Evolutionary conservation across 2,329 filamentous ascomycete genomes (phyloP).

Genomic region (Basipetospora sp.): DNA sequence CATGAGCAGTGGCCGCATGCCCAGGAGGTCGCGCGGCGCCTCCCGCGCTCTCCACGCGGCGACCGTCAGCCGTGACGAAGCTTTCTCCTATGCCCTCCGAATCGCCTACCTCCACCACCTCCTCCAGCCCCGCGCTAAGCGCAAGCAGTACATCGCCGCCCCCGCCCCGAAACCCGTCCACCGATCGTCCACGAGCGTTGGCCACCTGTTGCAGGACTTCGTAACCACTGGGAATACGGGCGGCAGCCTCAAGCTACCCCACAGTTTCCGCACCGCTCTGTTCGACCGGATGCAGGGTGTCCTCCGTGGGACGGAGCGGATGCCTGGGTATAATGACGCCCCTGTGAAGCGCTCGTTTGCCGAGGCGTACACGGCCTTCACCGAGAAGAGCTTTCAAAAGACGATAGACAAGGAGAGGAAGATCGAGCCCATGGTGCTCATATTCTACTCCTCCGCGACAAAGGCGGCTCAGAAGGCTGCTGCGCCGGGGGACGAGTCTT

Average conservation of each 20-base stretch:
- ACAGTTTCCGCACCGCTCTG: slow-evolving; percentile 35
- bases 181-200: slow-evolving; percentile 55
- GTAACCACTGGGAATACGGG: slow-evolving; percentile 29
- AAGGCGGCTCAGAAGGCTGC: slow-evolving; percentile 64
- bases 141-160: slow-evolving; percentile 68
- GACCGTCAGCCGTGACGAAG: slow-evolving; percentile 51
- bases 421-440: slow-evolving; percentile 81
- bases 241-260: slow-evolving; percentile 38
- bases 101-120: slow-evolving; percentile 86
- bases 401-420: slow-evolving; percentile 86
- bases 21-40: slow-evolving; percentile 23
- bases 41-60: slow-evolving; percentile 35
- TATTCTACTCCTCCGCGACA: slow-evolving; percentile 89
- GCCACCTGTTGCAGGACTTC: slow-evolving; percentile 82
- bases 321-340: slow-evolving; percentile 83
- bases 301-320: slow-evolving; percentile 63
- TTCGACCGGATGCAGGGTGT: slow-evolving; percentile 68
- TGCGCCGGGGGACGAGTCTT: slow-evolving; percentile 68
- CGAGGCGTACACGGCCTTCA: slow-evolving; percentile 84
- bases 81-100: slow-evolving; percentile 80
- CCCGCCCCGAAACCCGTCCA: slow-evolving; percentile 40
- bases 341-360: slow-evolving; percentile 87
- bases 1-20: slow-evolving; percentile 27
- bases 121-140: slow-evolving; percentile 75
- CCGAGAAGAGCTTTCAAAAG: slow-evolving; percentile 74